phyloP scores from a whole-genome alignment of 1,139 yeast species.

The Meyerozyma elateridarum region DNA sequence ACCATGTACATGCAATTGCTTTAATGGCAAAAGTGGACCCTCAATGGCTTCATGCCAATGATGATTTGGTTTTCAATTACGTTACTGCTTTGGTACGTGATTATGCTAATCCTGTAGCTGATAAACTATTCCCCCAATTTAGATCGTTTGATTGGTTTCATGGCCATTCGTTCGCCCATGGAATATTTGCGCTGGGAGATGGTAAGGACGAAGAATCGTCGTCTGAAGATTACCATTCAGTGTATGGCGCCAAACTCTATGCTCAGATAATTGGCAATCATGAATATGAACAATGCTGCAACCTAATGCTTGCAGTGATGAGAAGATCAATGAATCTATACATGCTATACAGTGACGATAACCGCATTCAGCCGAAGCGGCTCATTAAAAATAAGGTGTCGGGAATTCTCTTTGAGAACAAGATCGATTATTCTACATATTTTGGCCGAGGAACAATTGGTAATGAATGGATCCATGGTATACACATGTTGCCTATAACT shows the following conservation, averaged over 20 bases:
- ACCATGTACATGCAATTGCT: slow-evolving; percentile 72
- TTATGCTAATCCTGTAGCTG: slow-evolving; percentile 37
- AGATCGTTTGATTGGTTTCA: slow-evolving; percentile 44
- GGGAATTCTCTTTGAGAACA: slow-evolving; percentile 44
- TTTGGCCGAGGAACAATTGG: slow-evolving; percentile 41
- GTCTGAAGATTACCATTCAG: slow-evolving; percentile 44
- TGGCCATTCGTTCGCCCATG: slow-evolving; percentile 47
- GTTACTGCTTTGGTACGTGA: slow-evolving; percentile 35
- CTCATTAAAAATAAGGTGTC: slow-evolving; percentile 40
- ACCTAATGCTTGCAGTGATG: slow-evolving; percentile 41
- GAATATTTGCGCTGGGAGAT: slow-evolving; percentile 41
- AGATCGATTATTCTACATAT: slow-evolving; percentile 41
- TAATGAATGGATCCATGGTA: slow-evolving; percentile 46
- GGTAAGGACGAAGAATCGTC: slow-evolving; percentile 46
- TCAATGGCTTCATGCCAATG: slow-evolving; percentile 27
- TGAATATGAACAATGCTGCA: slow-evolving; percentile 35
- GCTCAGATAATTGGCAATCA: slow-evolving; percentile 30
- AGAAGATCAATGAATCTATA: slow-evolving; percentile 39
- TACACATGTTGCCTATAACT: slow-evolving; percentile 45
- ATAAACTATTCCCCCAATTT: slow-evolving; percentile 35
- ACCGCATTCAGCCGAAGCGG: slow-evolving; percentile 33
- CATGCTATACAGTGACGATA: slow-evolving; percentile 38
- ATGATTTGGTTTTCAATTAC: slow-evolving; percentile 26
- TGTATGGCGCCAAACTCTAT: slow-evolving; percentile 39
- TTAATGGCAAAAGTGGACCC: slow-evolving; percentile 54